Evolutionary conservation across 2,329 filamentous ascomycete species (phyloP).

Genomic region (Chrysoporthe austroafricana): DNA sequence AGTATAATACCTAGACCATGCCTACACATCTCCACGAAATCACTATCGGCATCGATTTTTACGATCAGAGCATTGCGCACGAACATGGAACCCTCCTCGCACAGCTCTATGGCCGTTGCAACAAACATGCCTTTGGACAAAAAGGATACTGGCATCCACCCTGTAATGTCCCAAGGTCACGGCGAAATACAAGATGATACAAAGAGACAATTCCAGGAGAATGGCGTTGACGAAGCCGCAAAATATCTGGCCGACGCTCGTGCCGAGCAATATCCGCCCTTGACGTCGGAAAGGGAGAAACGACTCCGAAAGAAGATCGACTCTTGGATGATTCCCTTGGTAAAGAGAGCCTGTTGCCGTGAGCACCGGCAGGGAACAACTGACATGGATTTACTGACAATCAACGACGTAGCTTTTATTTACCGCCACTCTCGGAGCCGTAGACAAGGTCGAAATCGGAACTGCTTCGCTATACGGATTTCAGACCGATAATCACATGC

Average conservation of each 20-base stretch:
- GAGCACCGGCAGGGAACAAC: neutral
- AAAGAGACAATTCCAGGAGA: neutral
- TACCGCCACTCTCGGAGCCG: constrained; percentile 36
- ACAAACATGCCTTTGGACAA: neutral
- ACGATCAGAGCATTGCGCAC: neutral
- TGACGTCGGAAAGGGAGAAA: constrained; percentile 37
- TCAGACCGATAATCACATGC: constrained; percentile 38
- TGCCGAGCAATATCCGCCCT: constrained; percentile 27
- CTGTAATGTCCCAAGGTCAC: constrained; percentile 6
- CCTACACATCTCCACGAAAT: neutral
- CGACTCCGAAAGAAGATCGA: constrained; percentile 37
- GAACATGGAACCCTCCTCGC: constrained; percentile 6
- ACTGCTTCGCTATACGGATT: constrained; percentile 42
- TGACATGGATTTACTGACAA: neutral
- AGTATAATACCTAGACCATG: constrained; percentile 8
- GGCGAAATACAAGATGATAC: constrained; percentile 7
- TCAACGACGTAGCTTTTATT: constrained; percentile 33
- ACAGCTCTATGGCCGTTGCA: neutral
- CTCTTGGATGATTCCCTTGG: constrained; percentile 36
- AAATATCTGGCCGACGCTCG: constrained; percentile 19
- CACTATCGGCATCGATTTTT: neutral
- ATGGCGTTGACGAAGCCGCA: constrained; percentile 20
- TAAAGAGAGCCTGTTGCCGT: constrained; percentile 23
- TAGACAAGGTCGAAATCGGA: constrained; percentile 40
- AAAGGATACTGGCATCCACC: neutral